A percentile compares a stretch with the other conserved stretches of the same genome.
phyloP scores from a whole-genome alignment of 2,329 filamentous ascomycete species.

The Colletotrichum caudatum region DNA sequence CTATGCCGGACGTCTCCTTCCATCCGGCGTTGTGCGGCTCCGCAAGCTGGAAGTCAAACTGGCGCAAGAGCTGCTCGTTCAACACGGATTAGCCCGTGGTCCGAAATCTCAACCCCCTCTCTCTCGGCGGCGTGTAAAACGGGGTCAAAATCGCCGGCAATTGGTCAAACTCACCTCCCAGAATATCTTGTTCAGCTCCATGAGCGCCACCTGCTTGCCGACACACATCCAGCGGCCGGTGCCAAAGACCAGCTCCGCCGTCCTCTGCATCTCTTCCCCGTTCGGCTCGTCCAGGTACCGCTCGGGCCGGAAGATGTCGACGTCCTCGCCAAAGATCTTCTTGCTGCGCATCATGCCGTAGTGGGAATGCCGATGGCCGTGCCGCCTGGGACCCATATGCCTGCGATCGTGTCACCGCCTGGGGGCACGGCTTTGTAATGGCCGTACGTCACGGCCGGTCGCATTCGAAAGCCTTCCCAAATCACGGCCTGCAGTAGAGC shows the following conservation, averaged over 20 bases:
- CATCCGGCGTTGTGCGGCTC: conserved; percentile 9
- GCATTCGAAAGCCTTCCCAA: conserved; percentile 14
- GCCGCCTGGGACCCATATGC: conserved; percentile 46
- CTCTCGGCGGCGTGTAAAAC: neutral
- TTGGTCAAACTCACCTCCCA: conserved; percentile 10
- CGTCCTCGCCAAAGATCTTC: conserved; percentile 43
- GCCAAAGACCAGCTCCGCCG: conserved; percentile 49
- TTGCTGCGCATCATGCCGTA: conserved; percentile 18
- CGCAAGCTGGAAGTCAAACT: conserved; percentile 12
- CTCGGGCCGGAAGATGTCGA: conserved; percentile 52
- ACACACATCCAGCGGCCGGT: conserved; percentile 52
- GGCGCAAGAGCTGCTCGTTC: conserved; percentile 11
- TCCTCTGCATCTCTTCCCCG: conserved; percentile 50
- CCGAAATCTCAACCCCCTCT: too few species aligned
- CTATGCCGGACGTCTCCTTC: neutral
- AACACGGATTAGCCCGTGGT: neutral
- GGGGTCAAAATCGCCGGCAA: neutral
- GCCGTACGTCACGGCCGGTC: conserved; percentile 47
- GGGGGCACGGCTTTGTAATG: conserved; percentile 46
- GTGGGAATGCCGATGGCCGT: conserved; percentile 44
- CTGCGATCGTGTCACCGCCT: conserved; percentile 47
- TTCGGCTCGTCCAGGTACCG: conserved; percentile 45
- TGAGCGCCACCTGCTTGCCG: conserved; percentile 54
- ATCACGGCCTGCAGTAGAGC: conserved; percentile 8
- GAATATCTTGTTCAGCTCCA: conserved; percentile 53